These are phyloP conservation scores for Debaryomyces coudertii DNA, from an alignment of 1,139 yeast species.

Conservation along the genomic window DNA sequence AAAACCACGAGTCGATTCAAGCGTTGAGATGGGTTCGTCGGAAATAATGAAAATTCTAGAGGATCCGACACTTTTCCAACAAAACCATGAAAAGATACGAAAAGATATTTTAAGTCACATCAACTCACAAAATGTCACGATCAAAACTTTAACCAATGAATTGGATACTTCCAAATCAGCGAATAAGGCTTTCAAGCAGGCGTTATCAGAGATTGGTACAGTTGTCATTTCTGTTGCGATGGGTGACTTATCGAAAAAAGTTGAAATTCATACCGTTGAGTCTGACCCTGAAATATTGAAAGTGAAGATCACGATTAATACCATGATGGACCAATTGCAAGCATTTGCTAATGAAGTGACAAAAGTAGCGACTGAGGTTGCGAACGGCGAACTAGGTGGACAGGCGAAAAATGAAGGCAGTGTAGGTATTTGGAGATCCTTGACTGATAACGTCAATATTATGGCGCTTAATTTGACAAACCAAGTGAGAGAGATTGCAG, in stretches of 20 bases:
- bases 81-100: constrained; percentile 37
- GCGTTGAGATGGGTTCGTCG: constrained; percentile 31
- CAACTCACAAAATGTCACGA: constrained; percentile 34
- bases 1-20: constrained; percentile 22
- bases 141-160: constrained; percentile 37
- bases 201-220: constrained; percentile 76
- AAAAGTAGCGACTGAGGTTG: constrained; percentile 85
- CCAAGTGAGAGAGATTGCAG: constrained; percentile 85
- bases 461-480: constrained; percentile 87
- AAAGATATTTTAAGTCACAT: constrained; percentile 35
- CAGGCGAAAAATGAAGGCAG: constrained; percentile 84
- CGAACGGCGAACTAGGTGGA: constrained; percentile 87
- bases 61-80: constrained; percentile 42
- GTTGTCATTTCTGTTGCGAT: constrained; percentile 83
- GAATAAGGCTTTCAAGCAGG: constrained; percentile 75
- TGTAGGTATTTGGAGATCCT: constrained; percentile 83
- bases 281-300: constrained; percentile 75
- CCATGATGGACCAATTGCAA: constrained; percentile 87
- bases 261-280: constrained; percentile 70
- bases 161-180: constrained; percentile 62
- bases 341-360: constrained; percentile 83
- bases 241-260: constrained; percentile 82
- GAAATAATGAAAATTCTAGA: constrained; percentile 41
- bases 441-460: constrained; percentile 82
- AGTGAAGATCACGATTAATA: constrained; percentile 79